Evolutionary conservation across 2,329 filamentous ascomycete genomes (phyloP), one percentile per base, ranked within the genome.

Genomic region (Pseudocercospora eumusae): DNA sequence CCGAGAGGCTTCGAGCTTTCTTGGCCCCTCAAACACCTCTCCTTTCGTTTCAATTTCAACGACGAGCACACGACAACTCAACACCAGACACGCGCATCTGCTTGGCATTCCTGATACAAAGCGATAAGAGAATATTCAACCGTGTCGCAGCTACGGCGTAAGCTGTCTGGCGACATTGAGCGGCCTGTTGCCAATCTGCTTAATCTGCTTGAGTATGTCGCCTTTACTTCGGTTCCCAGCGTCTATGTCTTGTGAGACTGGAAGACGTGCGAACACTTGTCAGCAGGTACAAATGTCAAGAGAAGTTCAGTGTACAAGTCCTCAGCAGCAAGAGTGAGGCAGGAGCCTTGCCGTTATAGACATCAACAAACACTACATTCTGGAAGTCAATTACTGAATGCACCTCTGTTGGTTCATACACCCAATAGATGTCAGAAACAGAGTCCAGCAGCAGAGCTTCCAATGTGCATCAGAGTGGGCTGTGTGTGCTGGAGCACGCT

Each of bases 11-110:
- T 8, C 36, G 13, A 47, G 44, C 44, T 47, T 13, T 11, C 44
- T 47, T 47, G 4, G 20, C 21, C 21, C 4, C 44, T 25, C 44
- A 45, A 45, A 21, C n/a, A 44, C 18, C 42, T n/a, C n/a, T n/a
- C n/a, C n/a, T n/a, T n/a, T n/a, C n/a, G n/a, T n/a, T 47, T 11
- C 18, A 47, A 47, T 47, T 47, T 47, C 44, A 47, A 47, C 44
- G 20, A 9, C 21, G 9, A n/a, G 23, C 47, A 28, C 47, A 52
- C 47, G 47, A 47, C 47, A 13, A 27, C 13, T 52, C 47, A n/a
- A 28, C 18, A 13, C 11, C 18, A 13, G 18, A 36, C 33, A 36
- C 15, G 28, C n/a, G n/a, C n/a, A n/a, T n/a, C 28, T 31, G 28
- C 28, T 31, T 13, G 40, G 20, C 40, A 18, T 44, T 45, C 18